phyloP scores from a whole-genome alignment of 2,329 filamentous ascomycete species.

The Teratosphaeria viscida region DNA sequence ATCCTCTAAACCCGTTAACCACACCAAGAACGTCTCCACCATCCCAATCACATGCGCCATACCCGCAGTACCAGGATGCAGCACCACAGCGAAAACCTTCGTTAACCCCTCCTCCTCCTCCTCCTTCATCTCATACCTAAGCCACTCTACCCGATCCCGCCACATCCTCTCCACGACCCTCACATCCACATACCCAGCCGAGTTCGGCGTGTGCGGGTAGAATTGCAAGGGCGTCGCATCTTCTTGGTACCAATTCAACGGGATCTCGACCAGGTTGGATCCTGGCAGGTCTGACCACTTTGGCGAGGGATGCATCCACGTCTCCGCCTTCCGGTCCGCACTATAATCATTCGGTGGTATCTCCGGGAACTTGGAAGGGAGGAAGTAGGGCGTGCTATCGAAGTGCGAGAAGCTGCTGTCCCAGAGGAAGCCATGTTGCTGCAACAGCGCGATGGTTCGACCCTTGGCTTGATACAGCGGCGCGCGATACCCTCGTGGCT shows the following conservation, averaged over 20 bases:
- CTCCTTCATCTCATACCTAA: slow-evolving; percentile 31
- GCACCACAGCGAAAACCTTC: slow-evolving; percentile 31
- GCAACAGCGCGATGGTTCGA: slow-evolving; percentile 38
- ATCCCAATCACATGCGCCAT: slow-evolving; percentile 53
- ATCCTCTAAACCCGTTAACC: slow-evolving; percentile 37
- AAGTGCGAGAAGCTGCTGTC: slow-evolving; percentile 42
- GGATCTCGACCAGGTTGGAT: slow-evolving; percentile 35
- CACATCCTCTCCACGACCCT: slow-evolving; percentile 50
- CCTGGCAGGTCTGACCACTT: slow-evolving; percentile 22
- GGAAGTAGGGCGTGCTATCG: slow-evolving; percentile 40
- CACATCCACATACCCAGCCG: slow-evolving; percentile 48
- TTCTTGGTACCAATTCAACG: slow-evolving; percentile 42
- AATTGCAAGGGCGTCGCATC: slow-evolving; percentile 42
- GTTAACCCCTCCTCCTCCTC: slow-evolving; percentile 32
- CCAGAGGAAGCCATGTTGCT: slow-evolving; percentile 41
- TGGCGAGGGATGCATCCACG: slow-evolving; percentile 37
- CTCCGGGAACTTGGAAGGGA: slow-evolving; percentile 30
- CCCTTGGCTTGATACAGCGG: slow-evolving; percentile 43
- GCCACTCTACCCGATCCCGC: slow-evolving; percentile 49
- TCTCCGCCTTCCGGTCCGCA: slow-evolving; percentile 24
- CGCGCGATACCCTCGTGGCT: slow-evolving; percentile 41
- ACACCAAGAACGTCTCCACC: slow-evolving; percentile 42
- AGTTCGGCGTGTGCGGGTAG: slow-evolving; percentile 39
- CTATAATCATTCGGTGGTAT: slow-evolving; percentile 34
- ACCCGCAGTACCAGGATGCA: slow-evolving; percentile 50